Evolutionary conservation across 2,329 filamentous ascomycete species (phyloP).

Genomic region (Chalaropsis ovoidea): DNA sequence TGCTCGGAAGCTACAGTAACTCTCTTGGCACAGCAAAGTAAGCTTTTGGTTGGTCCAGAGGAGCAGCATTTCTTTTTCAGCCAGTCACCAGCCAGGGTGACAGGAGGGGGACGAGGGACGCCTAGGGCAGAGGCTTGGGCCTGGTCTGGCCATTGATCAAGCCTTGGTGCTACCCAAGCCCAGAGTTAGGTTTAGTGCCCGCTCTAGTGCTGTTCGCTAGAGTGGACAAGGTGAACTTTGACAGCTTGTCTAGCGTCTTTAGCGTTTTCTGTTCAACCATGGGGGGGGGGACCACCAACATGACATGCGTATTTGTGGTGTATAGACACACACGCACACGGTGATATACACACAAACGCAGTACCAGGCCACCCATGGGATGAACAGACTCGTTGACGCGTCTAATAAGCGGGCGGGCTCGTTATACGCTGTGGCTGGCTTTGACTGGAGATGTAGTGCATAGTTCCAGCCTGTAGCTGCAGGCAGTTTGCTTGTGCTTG

Average conservation of each 20-base stretch:
- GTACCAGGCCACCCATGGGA: not conserved
- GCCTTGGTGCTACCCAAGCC: conserved; percentile 11
- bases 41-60: not conserved
- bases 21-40: not conserved
- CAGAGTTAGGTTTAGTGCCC: conserved; percentile 16
- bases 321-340: not conserved
- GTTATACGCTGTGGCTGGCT: no score
- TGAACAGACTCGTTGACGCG: conserved; percentile 2
- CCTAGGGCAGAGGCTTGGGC: conserved; percentile 6
- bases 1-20: not conserved
- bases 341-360: not conserved
- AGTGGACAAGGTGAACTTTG: conserved; percentile 12
- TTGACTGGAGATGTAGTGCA: no score
- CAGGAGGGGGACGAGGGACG: not conserved
- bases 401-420: not conserved
- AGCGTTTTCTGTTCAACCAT: conserved; percentile 8
- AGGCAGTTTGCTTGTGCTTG: no score
- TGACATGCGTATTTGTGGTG: not conserved
- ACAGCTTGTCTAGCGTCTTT: conserved; percentile 15
- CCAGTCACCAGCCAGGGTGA: not conserved
- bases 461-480: no score
- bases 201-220: conserved; percentile 14
- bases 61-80: not conserved
- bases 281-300: not conserved
- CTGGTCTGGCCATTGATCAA: not conserved